phyloP scores from a whole-genome alignment of 2,329 filamentous ascomycete species.

The Sporothrix curviconia region DNA sequence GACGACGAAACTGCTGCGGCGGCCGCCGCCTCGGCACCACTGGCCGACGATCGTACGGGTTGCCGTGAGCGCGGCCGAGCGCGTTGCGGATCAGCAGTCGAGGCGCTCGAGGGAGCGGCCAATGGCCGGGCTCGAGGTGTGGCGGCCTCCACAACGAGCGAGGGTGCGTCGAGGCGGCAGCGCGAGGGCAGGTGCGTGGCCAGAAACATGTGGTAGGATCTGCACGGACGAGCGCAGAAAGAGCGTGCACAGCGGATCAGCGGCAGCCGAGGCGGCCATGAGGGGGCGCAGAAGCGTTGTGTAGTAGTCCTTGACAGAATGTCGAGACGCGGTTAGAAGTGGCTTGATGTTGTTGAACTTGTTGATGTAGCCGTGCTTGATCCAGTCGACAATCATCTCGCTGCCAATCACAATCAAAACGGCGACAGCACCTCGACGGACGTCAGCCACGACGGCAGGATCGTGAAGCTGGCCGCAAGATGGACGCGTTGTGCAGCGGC shows the following conservation, averaged over 20 bases:
- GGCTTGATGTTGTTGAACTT: conserved; percentile 97
- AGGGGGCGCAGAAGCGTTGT: conserved; percentile 91
- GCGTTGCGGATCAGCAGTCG: conserved; percentile 70
- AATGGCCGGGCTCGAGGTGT: conserved; percentile 61
- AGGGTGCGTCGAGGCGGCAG: conserved; percentile 56
- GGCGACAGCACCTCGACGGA: conserved; percentile 85
- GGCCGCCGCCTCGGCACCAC: conserved; percentile 17
- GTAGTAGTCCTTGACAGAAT: conserved; percentile 96
- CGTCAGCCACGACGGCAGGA: conserved; percentile 70
- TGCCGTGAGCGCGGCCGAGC: conserved; percentile 64
- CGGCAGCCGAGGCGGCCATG: conserved; percentile 82
- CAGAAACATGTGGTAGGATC: conserved; percentile 96
- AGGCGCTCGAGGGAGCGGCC: conserved; percentile 72
- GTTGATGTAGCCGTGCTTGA: conserved; percentile 95
- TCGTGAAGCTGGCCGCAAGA: conserved; percentile 82
- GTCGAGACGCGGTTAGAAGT: conserved; percentile 89
- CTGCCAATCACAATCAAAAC: conserved; percentile 91
- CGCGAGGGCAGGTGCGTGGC: conserved; percentile 73
- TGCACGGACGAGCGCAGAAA: conserved; percentile 93
- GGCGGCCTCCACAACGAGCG: conserved; percentile 54
- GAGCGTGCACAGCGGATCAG: conserved; percentile 85
- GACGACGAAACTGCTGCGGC: not conserved
- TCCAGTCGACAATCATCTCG: conserved; percentile 93
- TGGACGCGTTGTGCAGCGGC: conserved; percentile 62
- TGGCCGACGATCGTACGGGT: conserved; percentile 32